These are phyloP conservation scores for Erodium moschatum DNA, from an alignment of 441 rosid genomes.

Conservation along the genomic window DNA sequence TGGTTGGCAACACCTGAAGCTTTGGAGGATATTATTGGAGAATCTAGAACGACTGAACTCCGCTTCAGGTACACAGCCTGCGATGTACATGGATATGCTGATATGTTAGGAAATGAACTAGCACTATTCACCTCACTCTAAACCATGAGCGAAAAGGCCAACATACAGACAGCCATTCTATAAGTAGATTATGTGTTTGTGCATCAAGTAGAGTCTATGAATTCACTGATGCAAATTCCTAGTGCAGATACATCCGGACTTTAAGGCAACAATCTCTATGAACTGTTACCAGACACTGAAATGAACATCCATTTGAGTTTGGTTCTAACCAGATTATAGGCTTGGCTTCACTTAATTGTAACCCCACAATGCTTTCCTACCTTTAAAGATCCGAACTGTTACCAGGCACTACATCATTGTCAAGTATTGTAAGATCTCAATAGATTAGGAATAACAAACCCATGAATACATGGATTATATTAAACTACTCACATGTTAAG, in stretches of 20 bases:
- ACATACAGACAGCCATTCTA: not conserved
- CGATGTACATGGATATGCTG: slow-evolving; percentile 22
- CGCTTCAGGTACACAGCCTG: slow-evolving; percentile 82
- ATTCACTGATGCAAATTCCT: not conserved
- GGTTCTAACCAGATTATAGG: not conserved
- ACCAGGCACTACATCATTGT: not conserved
- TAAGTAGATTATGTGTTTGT: not conserved
- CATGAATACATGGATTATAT: not conserved
- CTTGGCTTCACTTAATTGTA: not conserved
- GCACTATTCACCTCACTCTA: not conserved
- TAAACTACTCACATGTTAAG: not conserved
- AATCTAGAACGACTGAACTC: slow-evolving; percentile 40
- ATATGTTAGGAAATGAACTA: slow-evolving; percentile 7
- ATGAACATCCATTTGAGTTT: not conserved
- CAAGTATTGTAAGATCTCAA: not conserved
- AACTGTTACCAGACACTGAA: too few species aligned
- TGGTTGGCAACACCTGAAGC: slow-evolving; percentile 34
- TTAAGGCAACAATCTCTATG: not conserved
- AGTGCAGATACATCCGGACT: not conserved
- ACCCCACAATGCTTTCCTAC: not conserved
- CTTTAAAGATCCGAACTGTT: not conserved
- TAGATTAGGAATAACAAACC: not conserved
- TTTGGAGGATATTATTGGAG: slow-evolving; percentile 38
- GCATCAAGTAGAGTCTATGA: not conserved
- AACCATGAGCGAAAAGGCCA: not conserved